These are phyloP conservation scores for Verticillium albo-atrum DNA, from an alignment of 2,329 filamentous ascomycete species.

Conservation along the genomic window DNA sequence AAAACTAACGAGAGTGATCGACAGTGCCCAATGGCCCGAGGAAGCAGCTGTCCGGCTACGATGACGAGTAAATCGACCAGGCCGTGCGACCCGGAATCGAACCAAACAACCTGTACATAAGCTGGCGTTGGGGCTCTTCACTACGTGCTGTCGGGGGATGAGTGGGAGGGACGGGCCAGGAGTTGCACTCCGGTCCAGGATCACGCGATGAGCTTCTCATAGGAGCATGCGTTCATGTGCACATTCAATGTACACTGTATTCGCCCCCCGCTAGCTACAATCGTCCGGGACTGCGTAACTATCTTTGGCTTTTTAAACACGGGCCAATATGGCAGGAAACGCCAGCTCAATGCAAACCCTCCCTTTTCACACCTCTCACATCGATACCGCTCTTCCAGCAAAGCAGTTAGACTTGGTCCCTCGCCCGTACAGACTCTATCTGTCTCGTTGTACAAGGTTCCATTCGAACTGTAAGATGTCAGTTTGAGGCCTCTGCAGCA, in stretches of 20 bases:
- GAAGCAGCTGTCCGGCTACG: conserved; percentile 57
- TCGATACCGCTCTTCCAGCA: not conserved
- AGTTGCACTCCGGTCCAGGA: not conserved
- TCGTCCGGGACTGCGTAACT: not conserved
- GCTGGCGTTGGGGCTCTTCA: conserved; percentile 14
- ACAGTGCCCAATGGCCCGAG: conserved; percentile 55
- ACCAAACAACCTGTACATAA: conserved; percentile 15
- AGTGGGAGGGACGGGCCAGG: not conserved
- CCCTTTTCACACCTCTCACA: not conserved
- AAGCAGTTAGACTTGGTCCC: not conserved
- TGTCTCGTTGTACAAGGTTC: conserved; percentile 55
- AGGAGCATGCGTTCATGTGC: not conserved
- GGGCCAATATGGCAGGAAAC: not conserved
- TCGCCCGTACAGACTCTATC: conserved; percentile 34
- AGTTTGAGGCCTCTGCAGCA: not conserved
- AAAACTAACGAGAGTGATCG: not conserved
- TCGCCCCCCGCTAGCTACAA: not conserved
- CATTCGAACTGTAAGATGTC: conserved; percentile 51
- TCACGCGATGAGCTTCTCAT: not conserved
- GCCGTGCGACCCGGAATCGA: not conserved
- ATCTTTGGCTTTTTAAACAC: not conserved
- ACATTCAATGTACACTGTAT: conserved; percentile 1
- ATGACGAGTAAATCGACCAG: conserved; percentile 39
- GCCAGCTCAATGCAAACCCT: not conserved
- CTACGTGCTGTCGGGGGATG: conserved; percentile 2